Conservation (phyloP, 331 rosid species). For the Spiraea crenata region DNA sequence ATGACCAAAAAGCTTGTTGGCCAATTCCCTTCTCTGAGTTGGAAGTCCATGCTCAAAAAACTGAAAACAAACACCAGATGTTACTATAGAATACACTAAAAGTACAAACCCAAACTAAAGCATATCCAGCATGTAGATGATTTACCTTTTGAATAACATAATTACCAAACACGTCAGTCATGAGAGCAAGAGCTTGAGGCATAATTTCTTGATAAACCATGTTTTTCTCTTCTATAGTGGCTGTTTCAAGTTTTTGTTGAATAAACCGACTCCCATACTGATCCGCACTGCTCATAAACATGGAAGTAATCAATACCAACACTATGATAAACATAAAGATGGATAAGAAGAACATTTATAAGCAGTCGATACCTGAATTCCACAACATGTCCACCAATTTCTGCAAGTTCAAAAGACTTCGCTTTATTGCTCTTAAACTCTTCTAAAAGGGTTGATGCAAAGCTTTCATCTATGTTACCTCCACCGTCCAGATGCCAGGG, state of each 20-base stretch:
- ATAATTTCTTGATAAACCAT: constrained; percentile 98
- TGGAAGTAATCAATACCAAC: constrained; percentile 11
- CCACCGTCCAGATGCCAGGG: constrained; percentile 82
- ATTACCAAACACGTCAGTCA: constrained; percentile 99
- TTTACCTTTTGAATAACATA: constrained; percentile 98
- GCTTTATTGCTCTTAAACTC: constrained; percentile 92
- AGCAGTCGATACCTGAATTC: constrained; percentile 62
- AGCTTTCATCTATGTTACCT: constrained; percentile 57
- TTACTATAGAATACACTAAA: constrained; percentile 16
- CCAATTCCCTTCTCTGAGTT: constrained; percentile 83
- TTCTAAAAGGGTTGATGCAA: constrained; percentile 78
- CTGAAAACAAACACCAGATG: constrained; percentile 37
- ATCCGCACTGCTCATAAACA: constrained; percentile 68
- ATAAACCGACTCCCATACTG: constrained; percentile 98
- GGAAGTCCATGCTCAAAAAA: constrained; percentile 96
- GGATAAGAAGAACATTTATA: constrained; percentile 8
- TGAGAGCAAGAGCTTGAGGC: constrained; percentile 93
- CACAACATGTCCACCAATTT: constrained; percentile 83
- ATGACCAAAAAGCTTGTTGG: constrained; percentile 78
- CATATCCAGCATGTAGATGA: background rate
- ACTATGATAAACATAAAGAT: constrained; percentile 12
- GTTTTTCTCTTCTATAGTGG: constrained; percentile 76
- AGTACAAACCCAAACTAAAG: background rate
- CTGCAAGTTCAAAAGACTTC: constrained; percentile 87
- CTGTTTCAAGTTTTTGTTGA: constrained; percentile 95